These are phyloP conservation scores for Dothideomycetes sp. DNA, from an alignment of 2,329 filamentous ascomycete genomes.

Conservation along the genomic window DNA sequence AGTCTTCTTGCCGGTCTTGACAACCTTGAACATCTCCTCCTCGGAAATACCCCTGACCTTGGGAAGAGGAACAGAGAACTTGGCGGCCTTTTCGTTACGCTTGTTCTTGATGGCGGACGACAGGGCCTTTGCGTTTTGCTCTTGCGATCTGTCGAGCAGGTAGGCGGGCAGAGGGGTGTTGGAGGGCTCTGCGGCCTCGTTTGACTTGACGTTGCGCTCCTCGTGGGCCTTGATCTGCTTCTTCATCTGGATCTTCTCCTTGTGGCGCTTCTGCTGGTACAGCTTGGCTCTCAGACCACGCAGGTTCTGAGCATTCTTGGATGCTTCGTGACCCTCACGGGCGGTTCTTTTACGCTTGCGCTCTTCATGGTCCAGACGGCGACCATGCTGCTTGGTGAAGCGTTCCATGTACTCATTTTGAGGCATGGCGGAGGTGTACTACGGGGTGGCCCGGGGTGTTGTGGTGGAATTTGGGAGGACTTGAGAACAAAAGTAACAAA, in stretches of 20 bases:
- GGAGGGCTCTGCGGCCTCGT: conserved; percentile 64
- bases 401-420: conserved; percentile 73
- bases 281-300: conserved; percentile 86
- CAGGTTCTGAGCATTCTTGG: conserved; percentile 85
- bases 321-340: conserved; percentile 79
- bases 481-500: too few species aligned
- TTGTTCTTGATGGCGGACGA: conserved; percentile 91
- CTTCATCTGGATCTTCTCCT: conserved; percentile 97
- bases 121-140: conserved; percentile 61
- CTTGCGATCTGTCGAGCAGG: conserved; percentile 72
- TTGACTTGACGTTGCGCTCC: conserved; percentile 87
- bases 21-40: conserved; percentile 94
- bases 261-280: conserved; percentile 83
- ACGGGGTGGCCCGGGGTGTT: conserved; percentile 7
- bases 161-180: conserved; percentile 81
- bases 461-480: conserved; percentile 3
- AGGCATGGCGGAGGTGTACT: conserved; percentile 41
- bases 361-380: conserved; percentile 72
- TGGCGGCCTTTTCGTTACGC: conserved; percentile 82
- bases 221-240: conserved; percentile 92
- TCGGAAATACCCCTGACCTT: conserved; percentile 90
- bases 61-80: conserved; percentile 83
- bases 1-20: conserved; percentile 93
- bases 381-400: conserved; percentile 52
- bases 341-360: conserved; percentile 75